Evolutionary conservation across 2,329 filamentous ascomycete species (phyloP).

Genomic region (Domatiomyces catenatus): DNA sequence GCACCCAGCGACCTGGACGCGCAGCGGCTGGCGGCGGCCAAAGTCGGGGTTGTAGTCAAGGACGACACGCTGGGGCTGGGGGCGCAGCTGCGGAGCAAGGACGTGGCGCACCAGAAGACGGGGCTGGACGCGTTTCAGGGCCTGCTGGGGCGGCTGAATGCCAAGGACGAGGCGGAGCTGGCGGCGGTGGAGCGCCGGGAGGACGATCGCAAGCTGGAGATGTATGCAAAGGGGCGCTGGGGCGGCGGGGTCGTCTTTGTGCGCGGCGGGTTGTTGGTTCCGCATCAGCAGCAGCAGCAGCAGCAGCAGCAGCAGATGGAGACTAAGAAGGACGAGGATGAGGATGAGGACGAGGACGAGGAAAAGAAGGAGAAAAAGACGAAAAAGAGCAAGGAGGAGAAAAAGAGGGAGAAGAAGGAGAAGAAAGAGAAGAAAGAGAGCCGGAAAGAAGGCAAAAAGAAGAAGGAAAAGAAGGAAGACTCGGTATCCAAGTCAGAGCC

Average conservation of each 20-base stretch:
- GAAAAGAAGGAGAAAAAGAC: conserved; percentile 30
- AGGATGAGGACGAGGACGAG: conserved; percentile 35
- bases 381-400: conserved; percentile 15
- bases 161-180: conserved; percentile 59
- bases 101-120: conserved; percentile 54
- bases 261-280: conserved; percentile 57
- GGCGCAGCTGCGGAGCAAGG: conserved; percentile 51
- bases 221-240: conserved; percentile 61
- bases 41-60: conserved; percentile 39
- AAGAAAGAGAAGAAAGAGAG: conserved; percentile 10
- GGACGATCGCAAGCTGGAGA: conserved; percentile 54
- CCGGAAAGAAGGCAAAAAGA: background rate
- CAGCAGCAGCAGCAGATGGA: conserved; percentile 24
- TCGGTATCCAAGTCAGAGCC: background rate
- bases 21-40: conserved; percentile 13
- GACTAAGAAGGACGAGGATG: conserved; percentile 26
- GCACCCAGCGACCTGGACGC: conserved; percentile 21
- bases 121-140: conserved; percentile 78
- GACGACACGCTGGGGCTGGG: conserved; percentile 86
- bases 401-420: conserved; percentile 22
- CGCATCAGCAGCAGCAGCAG: conserved; percentile 27
- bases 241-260: conserved; percentile 68
- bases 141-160: conserved; percentile 75
- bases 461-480: background rate
- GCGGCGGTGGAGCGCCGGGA: conserved; percentile 53